Base-by-base conservation (phyloP, 73 alveolate genomes). In the Paramecium primaurelia region DNA sequence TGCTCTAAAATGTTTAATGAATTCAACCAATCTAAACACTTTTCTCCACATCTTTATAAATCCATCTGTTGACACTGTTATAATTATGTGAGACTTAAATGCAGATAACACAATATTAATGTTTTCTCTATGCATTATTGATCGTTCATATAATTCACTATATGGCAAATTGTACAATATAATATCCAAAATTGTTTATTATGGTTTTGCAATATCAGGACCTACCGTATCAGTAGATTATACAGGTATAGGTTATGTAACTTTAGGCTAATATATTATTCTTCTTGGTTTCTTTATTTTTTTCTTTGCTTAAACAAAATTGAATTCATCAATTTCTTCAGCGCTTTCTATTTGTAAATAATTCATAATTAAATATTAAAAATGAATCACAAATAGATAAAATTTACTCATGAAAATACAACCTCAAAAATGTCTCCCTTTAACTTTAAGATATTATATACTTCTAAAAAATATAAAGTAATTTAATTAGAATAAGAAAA, bases 21-120 rank as follows among this genome's bases (percentile, higher is more conserved):
- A 95, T 92, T 97, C 99, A 3, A 97, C 93, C 36, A 98, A 97
- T 86, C 94, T 89, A 86, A 92, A 95, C 25, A 92, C 59, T 86
- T 97, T 97, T 92, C 96, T 97, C 99, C 99, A 97, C 88, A 97
- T 95, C 86, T 97, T 97, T 12, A 97, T 92, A 45, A 92, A 93
- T 14, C 99, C 99, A 80, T 97, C 99, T 69, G 92, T 83, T 45
- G 98, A 94, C 38, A 96, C 93, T 3, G 99, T 97, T 32, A 97
- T 92, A 60, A 97, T 96, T 49, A 92, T 94, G 88, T 96, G 98
- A 32, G 95, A 68, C 71, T 77, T 89, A 22, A 92, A 92, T 60
- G 98, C 93, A 28, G 93, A 92, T 30, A 95, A 88, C 6, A 68
- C 95, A 30, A 92, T 92, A 59, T 88, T 95, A 22, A 97, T 92